Base-by-base conservation (phyloP, 2,329 filamentous ascomycete genomes). In the Talaromyces rugulosus region DNA sequence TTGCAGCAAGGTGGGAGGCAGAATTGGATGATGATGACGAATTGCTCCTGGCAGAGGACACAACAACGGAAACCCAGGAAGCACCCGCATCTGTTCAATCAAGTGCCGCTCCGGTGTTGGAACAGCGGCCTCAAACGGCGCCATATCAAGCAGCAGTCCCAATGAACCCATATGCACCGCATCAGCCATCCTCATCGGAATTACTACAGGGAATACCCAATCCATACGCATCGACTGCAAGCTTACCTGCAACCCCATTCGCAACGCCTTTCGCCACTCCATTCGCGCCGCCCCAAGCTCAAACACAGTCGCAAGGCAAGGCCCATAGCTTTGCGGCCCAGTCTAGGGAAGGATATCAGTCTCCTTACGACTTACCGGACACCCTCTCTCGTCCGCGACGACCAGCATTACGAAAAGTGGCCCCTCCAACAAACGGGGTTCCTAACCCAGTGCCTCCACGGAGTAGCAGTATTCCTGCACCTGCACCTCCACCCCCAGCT, bases 331-430 rank as follows among this genome's bases (percentile, higher is more conserved):
- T 96, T 75, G 91, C 85, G 5, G 89, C 94, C 74, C 96, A 96
- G 75, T 81, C 91, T 3, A 98, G 96, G 76, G 91, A 91, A 61
- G 93, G 94, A 7, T 99, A 99, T 73, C 85, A 89, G 56, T 98
- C 94, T 23, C 95, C 95, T 0, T 99, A 97, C 70, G 96, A 99
- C 77, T 82, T 99, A 23, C 95, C 95, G 4, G 91, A 95, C 77
- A 94, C 97, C 60, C 84, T 99, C 33, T 85, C 82, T 30, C 74
- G 75, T 30, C 77, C 89, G 70, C 82, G 87, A 74, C 88, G 89
- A 5, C 74, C 80, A 5, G 87, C 84, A 69, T 81, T 84, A 69
- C 85, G 85, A 62, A 84, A 85, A 59, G 76, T 83, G 51, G 78
- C 81, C 5, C 72, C 77, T 56, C 71, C 77, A 40, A 77, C 82